A percentile compares a stretch with the other conserved stretches of the same genome.
Conservation (phyloP, 1,284 basidiomycete genomes). For the Naganishia liquefaciens region DNA sequence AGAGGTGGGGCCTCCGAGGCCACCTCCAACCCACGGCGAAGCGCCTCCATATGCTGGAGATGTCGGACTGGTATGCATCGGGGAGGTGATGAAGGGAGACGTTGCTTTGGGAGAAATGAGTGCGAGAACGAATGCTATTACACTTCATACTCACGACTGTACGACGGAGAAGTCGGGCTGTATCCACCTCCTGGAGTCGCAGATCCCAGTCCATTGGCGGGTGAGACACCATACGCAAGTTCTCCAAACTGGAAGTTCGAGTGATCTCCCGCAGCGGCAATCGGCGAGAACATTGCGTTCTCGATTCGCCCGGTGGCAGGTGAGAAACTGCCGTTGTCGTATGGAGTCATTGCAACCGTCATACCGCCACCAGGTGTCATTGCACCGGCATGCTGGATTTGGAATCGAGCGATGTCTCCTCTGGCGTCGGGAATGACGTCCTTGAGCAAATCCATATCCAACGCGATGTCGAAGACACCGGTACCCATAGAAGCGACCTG, state of each 20-base stretch:
- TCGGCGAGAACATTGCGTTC: constrained; percentile 88
- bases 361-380: constrained; percentile 84
- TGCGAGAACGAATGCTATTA: constrained; percentile 39
- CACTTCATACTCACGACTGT: constrained; percentile 31
- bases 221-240: constrained; percentile 77
- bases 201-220: constrained; percentile 64
- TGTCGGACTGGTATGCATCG: constrained; percentile 64
- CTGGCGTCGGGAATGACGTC: constrained; percentile 86
- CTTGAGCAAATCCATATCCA: constrained; percentile 98
- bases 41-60: constrained; percentile 75
- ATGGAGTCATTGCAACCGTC: constrained; percentile 80
- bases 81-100: constrained; percentile 64
- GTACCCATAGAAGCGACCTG: constrained; percentile 99
- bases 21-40: constrained; percentile 68
- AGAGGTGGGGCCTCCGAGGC: constrained; percentile 61
- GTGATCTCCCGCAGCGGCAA: constrained; percentile 78
- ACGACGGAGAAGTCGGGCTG: constrained; percentile 61
- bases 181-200: constrained; percentile 78
- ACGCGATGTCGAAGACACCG: constrained; percentile 89
- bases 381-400: constrained; percentile 78
- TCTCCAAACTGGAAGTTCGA: constrained; percentile 69
- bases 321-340: constrained; percentile 65
- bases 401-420: constrained; percentile 67
- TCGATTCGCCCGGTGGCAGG: constrained; percentile 71
- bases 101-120: constrained; percentile 57